These are phyloP conservation scores for Cyclostephanos invisitatus DNA, from an alignment of 108 stramenopile genomes.

Conservation along the genomic window DNA sequence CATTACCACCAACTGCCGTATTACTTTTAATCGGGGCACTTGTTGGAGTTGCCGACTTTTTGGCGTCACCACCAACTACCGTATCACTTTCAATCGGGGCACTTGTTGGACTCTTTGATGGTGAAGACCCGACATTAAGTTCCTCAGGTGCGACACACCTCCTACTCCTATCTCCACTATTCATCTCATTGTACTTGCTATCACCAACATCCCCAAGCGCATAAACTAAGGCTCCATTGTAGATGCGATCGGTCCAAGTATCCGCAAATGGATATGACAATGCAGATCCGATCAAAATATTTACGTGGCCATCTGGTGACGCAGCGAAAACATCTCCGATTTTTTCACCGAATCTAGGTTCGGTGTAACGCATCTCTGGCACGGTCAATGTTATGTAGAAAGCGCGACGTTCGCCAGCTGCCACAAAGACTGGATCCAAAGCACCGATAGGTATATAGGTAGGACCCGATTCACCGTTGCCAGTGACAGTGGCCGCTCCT, in stretches of 20 bases:
- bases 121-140: not conserved
- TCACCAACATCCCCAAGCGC: constrained; percentile 28
- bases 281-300: constrained; percentile 38
- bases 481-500: constrained; percentile 26
- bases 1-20: not conserved
- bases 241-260: constrained; percentile 29
- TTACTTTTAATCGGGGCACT: not conserved
- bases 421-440: constrained; percentile 29
- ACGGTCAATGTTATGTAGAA: constrained; percentile 40
- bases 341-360: constrained; percentile 28
- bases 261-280: constrained; percentile 27
- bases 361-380: constrained; percentile 41
- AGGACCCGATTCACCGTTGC: constrained; percentile 20
- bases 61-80: not conserved
- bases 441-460: constrained; percentile 35
- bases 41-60: not conserved
- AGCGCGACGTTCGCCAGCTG: constrained; percentile 33
- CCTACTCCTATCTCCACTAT: constrained; percentile 19
- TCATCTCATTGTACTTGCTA: constrained; percentile 20
- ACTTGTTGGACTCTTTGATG: not conserved
- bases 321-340: constrained; percentile 30
- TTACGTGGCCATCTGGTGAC: constrained; percentile 14
- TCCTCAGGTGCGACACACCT: constrained; percentile 9
- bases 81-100: not conserved
- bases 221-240: constrained; percentile 47